Evolutionary conservation across 2,329 filamentous ascomycete species (phyloP).

Genomic region (Alternaria brassicicola): DNA sequence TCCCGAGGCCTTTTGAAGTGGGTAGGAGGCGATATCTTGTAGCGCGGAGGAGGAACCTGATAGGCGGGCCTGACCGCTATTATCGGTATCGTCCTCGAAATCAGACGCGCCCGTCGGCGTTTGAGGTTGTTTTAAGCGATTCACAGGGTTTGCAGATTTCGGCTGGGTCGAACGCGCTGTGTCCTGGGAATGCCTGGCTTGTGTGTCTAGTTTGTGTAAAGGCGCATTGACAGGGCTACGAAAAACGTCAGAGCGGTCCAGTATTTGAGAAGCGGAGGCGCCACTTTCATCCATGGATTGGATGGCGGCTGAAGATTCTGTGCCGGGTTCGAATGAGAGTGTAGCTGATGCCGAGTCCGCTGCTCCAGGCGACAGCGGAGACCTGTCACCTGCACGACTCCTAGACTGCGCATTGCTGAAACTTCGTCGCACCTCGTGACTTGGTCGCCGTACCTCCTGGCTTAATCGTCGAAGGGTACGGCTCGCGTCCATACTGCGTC

Average conservation of each 20-base stretch:
- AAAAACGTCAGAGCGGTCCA: conserved; percentile 87
- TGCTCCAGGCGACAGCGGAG: conserved; percentile 57
- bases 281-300: conserved; percentile 69
- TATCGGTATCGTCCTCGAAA: conserved; percentile 37
- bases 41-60: conserved; percentile 59
- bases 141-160: conserved; percentile 19
- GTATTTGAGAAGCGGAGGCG: conserved; percentile 87
- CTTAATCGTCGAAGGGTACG: conserved; percentile 60
- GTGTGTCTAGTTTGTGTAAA: conserved; percentile 28
- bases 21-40: conserved; percentile 72
- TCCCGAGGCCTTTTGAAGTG: conserved; percentile 80
- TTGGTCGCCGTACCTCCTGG: conserved; percentile 41
- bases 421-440: conserved; percentile 59
- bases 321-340: conserved; percentile 75
- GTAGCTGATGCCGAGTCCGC: conserved; percentile 75
- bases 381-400: conserved; percentile 57
- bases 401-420: conserved; percentile 64
- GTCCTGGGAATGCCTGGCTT: conserved; percentile 45
- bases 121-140: conserved; percentile 18
- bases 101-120: conserved; percentile 23
- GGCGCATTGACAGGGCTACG: conserved; percentile 67
- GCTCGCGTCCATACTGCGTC: conserved; percentile 47
- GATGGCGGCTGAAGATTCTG: conserved; percentile 71
- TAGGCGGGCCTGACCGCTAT: conserved; percentile 31
- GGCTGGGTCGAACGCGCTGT: conserved; percentile 42